phyloP scores from a whole-genome alignment of 163 green algal species.

The Prototheca cutis region DNA sequence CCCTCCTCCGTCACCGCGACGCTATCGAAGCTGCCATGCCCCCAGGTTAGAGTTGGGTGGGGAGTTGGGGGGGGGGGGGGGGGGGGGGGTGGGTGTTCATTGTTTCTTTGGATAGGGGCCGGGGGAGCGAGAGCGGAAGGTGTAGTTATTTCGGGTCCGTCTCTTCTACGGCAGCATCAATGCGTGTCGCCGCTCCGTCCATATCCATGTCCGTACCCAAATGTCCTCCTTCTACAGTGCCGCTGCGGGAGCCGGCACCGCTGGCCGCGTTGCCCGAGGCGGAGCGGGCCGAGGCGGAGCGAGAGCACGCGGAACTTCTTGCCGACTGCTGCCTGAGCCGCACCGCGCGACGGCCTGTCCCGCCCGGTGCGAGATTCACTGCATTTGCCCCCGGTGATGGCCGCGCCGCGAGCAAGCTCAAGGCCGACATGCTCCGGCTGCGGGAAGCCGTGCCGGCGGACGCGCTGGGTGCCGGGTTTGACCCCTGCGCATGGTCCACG shows the following conservation, averaged over 20 bases:
- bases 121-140: no score
- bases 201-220: no score
- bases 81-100: no score
- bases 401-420: conserved; percentile 6
- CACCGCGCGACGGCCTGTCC: not conserved
- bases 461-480: conserved; percentile 13
- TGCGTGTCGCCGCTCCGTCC: no score
- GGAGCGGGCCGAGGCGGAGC: not conserved
- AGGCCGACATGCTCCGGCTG: conserved; percentile 21
- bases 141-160: no score
- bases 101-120: no score
- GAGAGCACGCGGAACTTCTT: not conserved
- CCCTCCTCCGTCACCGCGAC: conserved; percentile 28
- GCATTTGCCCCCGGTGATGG: not conserved
- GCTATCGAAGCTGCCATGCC: conserved; percentile 38
- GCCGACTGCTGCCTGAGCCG: not conserved
- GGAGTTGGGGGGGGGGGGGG: no score
- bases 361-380: not conserved
- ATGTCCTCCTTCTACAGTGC: no score
- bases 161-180: no score
- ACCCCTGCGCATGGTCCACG: conserved; percentile 14
- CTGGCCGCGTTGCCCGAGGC: not conserved
- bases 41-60: no score
- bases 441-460: conserved; percentile 28
- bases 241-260: conserved; percentile 6